Base-by-base conservation (phyloP, 164 flowering plant species). In the Dillenia suffruticosa region DNA sequence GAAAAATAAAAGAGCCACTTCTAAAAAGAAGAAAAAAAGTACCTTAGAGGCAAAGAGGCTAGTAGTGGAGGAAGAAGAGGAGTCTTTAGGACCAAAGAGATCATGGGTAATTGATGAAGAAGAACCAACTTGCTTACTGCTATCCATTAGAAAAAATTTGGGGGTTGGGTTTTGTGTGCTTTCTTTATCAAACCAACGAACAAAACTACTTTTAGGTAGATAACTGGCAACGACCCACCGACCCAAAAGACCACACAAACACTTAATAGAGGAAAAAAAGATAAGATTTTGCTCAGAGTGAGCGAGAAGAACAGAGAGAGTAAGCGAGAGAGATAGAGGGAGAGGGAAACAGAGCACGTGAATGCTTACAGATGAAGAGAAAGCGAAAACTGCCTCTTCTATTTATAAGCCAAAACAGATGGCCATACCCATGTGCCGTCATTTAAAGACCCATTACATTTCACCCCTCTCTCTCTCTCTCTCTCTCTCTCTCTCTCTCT, bases 21-120 rank as follows among this genome's bases (percentile, higher is more conserved):
- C 5, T 32, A 5, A 56, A 57, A 0, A 15, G 9, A n/a, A 52
- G 14, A 43, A n/a, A 26, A 2, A 26, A 17, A 15, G 9, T 82
- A 82, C 87, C 81, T 63, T 43, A 45, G 88, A 70, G 9, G 70
- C 70, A 63, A 83, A 79, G 22, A 64, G 1, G 12, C 74, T 63
- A n/a, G 76, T 44, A 1, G 79, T 64, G 1, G 80, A 70, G 8
- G 74, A 61, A 12, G 73, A 61, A 5, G 81, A 64, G 17, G 78
- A 53, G 63, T 72, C 72, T 57, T 74, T 79, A 19, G 88, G 85
- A 55, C 88, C 85, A 59, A 83, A 83, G 9, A 83, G 76, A 64
- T 81, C 85, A 24, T 61, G 26, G 58, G 74, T 61, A 44, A 61
- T 51, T 56, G 76, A 72, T 10, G 82, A 67, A 3, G 81, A 60